A percentile compares a stretch with the other conserved stretches of the same genome.
phyloP scores from a whole-genome alignment of 1,139 yeast genomes.

The Arxiozyma bovina region DNA sequence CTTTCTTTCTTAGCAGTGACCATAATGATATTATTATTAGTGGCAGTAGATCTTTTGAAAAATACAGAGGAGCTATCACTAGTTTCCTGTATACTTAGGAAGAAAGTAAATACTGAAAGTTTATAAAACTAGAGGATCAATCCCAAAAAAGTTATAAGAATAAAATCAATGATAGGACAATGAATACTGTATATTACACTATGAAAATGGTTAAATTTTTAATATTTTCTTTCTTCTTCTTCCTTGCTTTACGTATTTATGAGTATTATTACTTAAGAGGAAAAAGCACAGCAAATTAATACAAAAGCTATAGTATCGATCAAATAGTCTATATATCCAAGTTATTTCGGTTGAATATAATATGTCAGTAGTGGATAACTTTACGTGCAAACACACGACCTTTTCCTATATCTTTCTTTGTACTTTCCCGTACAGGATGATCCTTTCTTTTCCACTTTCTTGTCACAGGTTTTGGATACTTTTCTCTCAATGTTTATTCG shows the following conservation, averaged over 20 bases:
- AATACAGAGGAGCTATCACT: neutral
- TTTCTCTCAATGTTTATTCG: neutral
- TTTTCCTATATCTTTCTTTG: neutral
- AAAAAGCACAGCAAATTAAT: neutral
- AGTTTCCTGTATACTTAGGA: neutral
- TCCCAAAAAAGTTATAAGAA: neutral
- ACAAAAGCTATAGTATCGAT: too few species aligned
- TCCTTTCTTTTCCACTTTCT: neutral
- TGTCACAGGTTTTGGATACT: neutral
- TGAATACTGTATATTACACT: too few species aligned
- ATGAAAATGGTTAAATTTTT: neutral
- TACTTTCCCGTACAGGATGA: neutral
- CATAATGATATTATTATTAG: neutral
- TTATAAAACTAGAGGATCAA: neutral
- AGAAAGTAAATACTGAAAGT: neutral
- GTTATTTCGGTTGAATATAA: too few species aligned
- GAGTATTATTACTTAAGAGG: neutral
- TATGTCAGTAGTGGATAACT: neutral
- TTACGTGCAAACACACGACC: neutral
- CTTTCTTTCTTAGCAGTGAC: conserved; percentile 9
- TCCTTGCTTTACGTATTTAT: neutral
- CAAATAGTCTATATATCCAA: neutral
- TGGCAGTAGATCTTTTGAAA: neutral
- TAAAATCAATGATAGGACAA: neutral
- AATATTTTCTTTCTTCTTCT: too few species aligned